phyloP scores from a whole-genome alignment of 2,329 filamentous ascomycete genomes.

The Cladophialophora psammophila region DNA sequence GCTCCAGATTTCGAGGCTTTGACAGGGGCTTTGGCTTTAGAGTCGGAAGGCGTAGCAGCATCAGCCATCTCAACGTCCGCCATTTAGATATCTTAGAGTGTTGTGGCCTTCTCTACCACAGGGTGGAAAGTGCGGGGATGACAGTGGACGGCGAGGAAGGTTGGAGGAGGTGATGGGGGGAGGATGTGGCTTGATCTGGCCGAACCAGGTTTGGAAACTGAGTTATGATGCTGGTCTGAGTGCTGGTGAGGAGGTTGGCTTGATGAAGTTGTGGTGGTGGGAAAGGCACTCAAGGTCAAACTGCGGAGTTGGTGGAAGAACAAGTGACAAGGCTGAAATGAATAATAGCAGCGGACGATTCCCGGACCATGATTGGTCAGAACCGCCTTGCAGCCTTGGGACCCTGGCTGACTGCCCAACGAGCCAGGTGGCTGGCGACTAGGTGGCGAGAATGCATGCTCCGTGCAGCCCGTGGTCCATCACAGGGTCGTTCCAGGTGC shows the following conservation, averaged over 20 bases:
- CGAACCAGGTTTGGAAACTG: not conserved
- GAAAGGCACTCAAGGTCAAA: not conserved
- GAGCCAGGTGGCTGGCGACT: not conserved
- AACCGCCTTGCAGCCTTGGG: not conserved
- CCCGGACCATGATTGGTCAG: slow-evolving; percentile 4
- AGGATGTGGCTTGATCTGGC: not conserved
- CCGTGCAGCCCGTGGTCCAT: too few relatives aligned
- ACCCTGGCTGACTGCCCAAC: not conserved
- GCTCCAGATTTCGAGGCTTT: slow-evolving; percentile 65
- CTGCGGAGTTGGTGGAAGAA: slow-evolving; percentile 7
- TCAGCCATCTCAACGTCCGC: slow-evolving; percentile 98
- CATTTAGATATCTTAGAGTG: slow-evolving; percentile 62
- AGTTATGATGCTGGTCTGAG: not conserved
- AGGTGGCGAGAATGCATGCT: not conserved
- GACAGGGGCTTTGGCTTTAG: slow-evolving; percentile 62
- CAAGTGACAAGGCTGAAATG: slow-evolving; percentile 24
- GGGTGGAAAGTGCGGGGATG: slow-evolving; percentile 21
- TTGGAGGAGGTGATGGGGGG: not conserved
- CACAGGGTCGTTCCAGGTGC: too few relatives aligned
- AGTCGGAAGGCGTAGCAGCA: slow-evolving; percentile 62
- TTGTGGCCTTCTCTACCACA: slow-evolving; percentile 15
- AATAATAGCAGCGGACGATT: not conserved
- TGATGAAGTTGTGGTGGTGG: not conserved
- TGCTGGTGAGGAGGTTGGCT: not conserved
- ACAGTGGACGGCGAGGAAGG: not conserved